Evolutionary conservation across 306 rosid genomes (phyloP), one percentile per base, ranked within the genome.

Genomic region (Rosa persica): DNA sequence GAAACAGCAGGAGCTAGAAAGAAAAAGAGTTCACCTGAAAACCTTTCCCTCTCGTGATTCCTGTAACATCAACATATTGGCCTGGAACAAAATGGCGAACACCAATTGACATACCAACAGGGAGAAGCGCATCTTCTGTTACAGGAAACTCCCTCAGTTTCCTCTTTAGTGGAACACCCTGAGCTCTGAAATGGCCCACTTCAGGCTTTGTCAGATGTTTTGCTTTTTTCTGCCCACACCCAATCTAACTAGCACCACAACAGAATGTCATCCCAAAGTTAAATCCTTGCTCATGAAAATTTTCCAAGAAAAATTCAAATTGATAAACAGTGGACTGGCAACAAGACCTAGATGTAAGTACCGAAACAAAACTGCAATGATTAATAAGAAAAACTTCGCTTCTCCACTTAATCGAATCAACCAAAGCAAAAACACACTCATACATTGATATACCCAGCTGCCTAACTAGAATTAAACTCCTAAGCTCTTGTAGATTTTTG

Each of bases 21-120:
- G 47, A 34, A 67, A 69, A 44, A 76, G 44, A 66, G 70, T 74
- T 67, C 83, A 96, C 98, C 99, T 96, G 98, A 83, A 91, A 93
- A 83, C 99, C 99, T 78, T 96, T 93, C 80, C 99, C 99, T 79
- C 86, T 86, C 6, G 97, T 85, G 82, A 89, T 93, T 87, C 99
- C 99, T 0, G 90, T 74, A 48, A 96, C 83, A 80, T 96, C 99
- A 64, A 96, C 96, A 80, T 82, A 91, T 62, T 95, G 99, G 36
- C 99, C 99, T 1, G 99, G 98, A 68, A 95, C 97, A 89, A 95
- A 95, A 87, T 95, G 99, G 34, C 99, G 96, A 82, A 91, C 98
- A 58, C 88, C 92, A 57, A 96, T 71, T 38, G 84, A 44, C 10
- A 95, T 93, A 72, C 99, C 99, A 8, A 96, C 83, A 54, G 99